Evolutionary conservation across 2,329 filamentous ascomycete genomes (phyloP), one percentile per base, ranked within the genome.

Genomic region (Colletotrichum tamarilloi): DNA sequence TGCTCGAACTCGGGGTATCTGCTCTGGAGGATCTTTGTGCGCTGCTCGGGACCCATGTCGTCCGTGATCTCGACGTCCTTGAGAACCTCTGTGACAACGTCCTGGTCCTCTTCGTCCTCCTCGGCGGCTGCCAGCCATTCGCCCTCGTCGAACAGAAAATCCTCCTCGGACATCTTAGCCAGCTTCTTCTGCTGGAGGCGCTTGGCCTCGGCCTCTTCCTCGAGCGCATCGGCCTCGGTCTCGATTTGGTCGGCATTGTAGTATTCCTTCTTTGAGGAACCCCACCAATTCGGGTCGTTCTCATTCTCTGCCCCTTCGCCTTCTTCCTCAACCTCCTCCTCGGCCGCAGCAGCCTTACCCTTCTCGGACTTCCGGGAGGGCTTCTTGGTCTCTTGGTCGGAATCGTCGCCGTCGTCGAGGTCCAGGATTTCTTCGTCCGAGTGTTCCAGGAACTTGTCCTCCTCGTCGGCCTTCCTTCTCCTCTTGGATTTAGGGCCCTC

Each of bases 1-100:
- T 92, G 92, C 75, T 97, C 94, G 76, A 98, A 97, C 80, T 99
- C 97, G 3, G 97, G 97, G 81, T 99, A 98, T 81, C 94, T 89
- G 59, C 91, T 89, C 77, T 92, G 91, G 63, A 99, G 84, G 19
- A 98, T 89, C 79, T 92, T 93, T 75, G 93, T 84, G 76, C 92
- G 90, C 80, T 98, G 95, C 55, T 93, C 92, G 4, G 90, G 82
- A 7, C 88, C 85, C 92, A 98, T 95, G 73, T 94, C 91, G 26
- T 94, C 91, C 14, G 94, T 92, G 70, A 98, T 92, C 77, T 95
- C 92, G 55, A 95, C 80, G 77, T 97, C 93, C 64, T 95, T 94
- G 59, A 98, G 87, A n/a, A 95, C 90, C 81, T 98, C 95, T 4
- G 92, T 97, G 14, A 97, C 90, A n/a, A 92, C 88, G 19, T 91